Evolutionary conservation across 2,329 filamentous ascomycete species (phyloP), one percentile per base, ranked within the genome.

Genomic region (Furcasterigmium furcatum): DNA sequence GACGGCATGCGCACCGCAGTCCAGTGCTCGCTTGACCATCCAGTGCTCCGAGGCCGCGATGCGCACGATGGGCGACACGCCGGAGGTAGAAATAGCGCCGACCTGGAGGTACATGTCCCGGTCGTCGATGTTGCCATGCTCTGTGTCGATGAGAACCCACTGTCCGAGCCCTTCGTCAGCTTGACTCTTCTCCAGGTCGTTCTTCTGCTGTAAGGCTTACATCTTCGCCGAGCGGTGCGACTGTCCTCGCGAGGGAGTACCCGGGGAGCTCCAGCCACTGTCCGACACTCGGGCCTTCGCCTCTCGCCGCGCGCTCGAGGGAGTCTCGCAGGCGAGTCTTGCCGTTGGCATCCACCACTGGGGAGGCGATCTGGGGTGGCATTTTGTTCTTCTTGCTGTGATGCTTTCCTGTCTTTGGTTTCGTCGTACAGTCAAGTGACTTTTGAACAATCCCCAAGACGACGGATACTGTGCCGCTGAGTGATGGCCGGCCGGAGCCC

Each of bases 61-160:
- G 50, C 82, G 70, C 27, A 71, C 67, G 43, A 71, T 58, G 2
- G 67, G 67, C 5, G 67, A 68, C 9, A 66, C 65, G 3, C 72
- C 73, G 24, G 70, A 55, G 1, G 72, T 68, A 32, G 74, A 47
- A 14, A 49, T 43, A 3, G 47, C 41, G 9, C 32, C 34, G 3
- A 43, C 30, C 36, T 46, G 21, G 5, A 46, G 45, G 30, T 46
- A 43, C 12, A 57, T 43, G n/a, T 59, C 49, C n/a, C 51, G 47
- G 14, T 64, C 75, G 32, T 73, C 72, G 47, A 78, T 64, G 50
- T 72, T 74, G 9, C 76, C 76, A 53, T 79, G 76, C 54, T 76
- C 76, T 46, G 73, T 74, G 50, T 77, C 76, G 42, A 78, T 77
- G 60, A 85, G 69, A 9, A 88, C 77, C 74, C 83, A 87, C 58